Evolutionary conservation across 1,284 basidiomycete species (phyloP), one percentile per base, ranked within the genome.

Genomic region (Boletellus deceptivus): DNA sequence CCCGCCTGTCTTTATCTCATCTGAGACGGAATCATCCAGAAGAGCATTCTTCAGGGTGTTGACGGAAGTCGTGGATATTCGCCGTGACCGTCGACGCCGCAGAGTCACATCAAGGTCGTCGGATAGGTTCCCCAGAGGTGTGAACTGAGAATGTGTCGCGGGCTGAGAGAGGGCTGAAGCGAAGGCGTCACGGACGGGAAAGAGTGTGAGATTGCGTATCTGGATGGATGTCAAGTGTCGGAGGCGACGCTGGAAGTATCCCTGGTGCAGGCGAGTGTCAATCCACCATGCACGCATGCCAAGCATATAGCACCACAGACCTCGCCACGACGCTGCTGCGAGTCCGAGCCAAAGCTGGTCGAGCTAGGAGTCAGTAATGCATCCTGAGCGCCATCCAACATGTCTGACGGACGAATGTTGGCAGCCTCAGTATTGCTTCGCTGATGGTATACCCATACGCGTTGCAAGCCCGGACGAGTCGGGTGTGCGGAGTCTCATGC

Each of bases 151-250:
- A 50, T 78, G 75, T 59, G 80, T 76, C 4, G 79, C 73, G 5
- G 85, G 83, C 62, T 86, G 82, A 9, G 76, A 73, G 44, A 91
- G 74, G 17, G 86, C 84, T 24, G 86, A 85, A 13, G 89, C 82
- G 53, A 89, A 75, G 2, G 85, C 76, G 68, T 92, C 89, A 35
- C 88, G 81, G 38, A 80, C 77, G 36, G 90, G 89, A 64, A 89
- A 89, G 2, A 88, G 88, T 11, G 89, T 89, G 37, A 93, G 73
- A 62, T 93, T 92, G 55, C 84, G 80, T 55, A 93, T 74, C 70
- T 89, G 84, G 51, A 93, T 75, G 34, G 81, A 76, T 42, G 78
- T 76, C 46, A 93, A 77, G 70, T 92, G 89, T 57, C 89, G 81
- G 55, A 90, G 73, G 36, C 86, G 84, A 59, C 81, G 82, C 81